A percentile compares a stretch with the other conserved stretches of the same genome.
phyloP scores from a whole-genome alignment of 768 basidiomycete species.

The Lentinula raphanica region DNA sequence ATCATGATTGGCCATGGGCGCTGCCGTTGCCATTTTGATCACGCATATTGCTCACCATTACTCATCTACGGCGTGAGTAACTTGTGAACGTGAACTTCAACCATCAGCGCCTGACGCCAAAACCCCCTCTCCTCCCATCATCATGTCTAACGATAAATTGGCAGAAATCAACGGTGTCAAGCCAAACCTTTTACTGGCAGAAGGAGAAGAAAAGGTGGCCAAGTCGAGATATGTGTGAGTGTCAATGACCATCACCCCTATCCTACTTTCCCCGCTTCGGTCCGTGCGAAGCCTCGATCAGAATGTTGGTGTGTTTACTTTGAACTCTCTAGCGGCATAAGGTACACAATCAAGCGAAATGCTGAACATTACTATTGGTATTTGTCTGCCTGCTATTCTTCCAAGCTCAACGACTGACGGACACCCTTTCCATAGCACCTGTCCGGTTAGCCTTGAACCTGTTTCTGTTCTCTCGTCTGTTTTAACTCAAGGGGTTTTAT shows the following conservation, averaged over 20 bases:
- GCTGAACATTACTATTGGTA: slow-evolving; percentile 40
- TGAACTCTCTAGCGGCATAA: not conserved
- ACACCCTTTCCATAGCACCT: slow-evolving; percentile 20
- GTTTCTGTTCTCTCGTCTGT: not conserved
- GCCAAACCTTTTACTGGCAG: slow-evolving; percentile 39
- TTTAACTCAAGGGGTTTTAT: no score
- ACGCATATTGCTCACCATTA: no score
- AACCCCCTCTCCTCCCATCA: no score
- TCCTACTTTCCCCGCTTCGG: not conserved
- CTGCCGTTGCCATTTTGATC: no score
- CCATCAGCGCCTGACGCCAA: not conserved
- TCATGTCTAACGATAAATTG: slow-evolving; percentile 33
- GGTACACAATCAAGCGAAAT: slow-evolving; percentile 26
- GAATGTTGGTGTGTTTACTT: not conserved
- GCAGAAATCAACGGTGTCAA: slow-evolving; percentile 47
- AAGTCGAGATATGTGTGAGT: slow-evolving; percentile 33
- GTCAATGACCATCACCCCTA: not conserved
- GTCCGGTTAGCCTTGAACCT: slow-evolving; percentile 21
- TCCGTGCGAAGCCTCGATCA: no score
- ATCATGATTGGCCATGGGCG: no score
- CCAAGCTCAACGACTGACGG: not conserved
- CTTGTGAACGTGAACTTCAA: no score
- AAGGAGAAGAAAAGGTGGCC: slow-evolving; percentile 44
- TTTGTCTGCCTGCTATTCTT: not conserved
- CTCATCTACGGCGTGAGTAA: no score